Percentiles rank a stretch among this genome's conserved stretches.
Evolutionary conservation across 805 yeast genomes (phyloP).

Genomic region (Hemisphaericaspora nanyangensis): DNA sequence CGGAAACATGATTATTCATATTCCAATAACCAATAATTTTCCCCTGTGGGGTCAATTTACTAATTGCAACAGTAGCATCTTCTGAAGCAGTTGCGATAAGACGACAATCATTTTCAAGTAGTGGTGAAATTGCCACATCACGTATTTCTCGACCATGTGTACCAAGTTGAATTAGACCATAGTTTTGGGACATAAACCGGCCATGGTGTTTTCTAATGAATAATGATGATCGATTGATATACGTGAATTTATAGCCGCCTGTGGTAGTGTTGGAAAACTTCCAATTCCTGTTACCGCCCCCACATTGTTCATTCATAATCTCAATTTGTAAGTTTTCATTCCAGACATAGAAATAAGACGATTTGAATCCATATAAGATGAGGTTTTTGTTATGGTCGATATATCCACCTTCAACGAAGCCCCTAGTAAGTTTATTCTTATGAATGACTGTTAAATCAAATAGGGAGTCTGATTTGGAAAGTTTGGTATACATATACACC

Average conservation of each 20-base stretch:
- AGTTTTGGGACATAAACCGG: slow-evolving; percentile 14
- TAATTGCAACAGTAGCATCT: slow-evolving; percentile 75
- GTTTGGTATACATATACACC: slow-evolving; percentile 42
- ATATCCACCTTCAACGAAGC: slow-evolving; percentile 76
- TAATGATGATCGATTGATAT: slow-evolving; percentile 52
- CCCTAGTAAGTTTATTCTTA: slow-evolving; percentile 64
- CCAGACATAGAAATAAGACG: slow-evolving; percentile 73
- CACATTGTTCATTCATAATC: slow-evolving; percentile 68
- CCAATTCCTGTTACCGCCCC: slow-evolving; percentile 93
- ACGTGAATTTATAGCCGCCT: slow-evolving; percentile 44
- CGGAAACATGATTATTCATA: slow-evolving; percentile 81
- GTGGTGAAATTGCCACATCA: slow-evolving; percentile 56
- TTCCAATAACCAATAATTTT: slow-evolving; percentile 50
- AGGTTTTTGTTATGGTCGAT: slow-evolving; percentile 36
- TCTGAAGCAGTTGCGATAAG: slow-evolving; percentile 76
- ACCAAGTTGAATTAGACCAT: slow-evolving; percentile 48
- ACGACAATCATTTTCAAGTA: slow-evolving; percentile 31
- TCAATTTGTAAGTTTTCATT: slow-evolving; percentile 77
- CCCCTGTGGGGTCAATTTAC: slow-evolving; percentile 40
- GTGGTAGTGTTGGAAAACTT: slow-evolving; percentile 21
- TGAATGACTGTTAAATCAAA: slow-evolving; percentile 31
- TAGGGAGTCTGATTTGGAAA: slow-evolving; percentile 7
- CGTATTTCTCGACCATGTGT: slow-evolving; percentile 92
- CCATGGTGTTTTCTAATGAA: slow-evolving; percentile 26
- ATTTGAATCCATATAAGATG: slow-evolving; percentile 76